Base-by-base conservation (phyloP, 2,329 filamentous ascomycete genomes). In the Epichloe sylvatica region DNA sequence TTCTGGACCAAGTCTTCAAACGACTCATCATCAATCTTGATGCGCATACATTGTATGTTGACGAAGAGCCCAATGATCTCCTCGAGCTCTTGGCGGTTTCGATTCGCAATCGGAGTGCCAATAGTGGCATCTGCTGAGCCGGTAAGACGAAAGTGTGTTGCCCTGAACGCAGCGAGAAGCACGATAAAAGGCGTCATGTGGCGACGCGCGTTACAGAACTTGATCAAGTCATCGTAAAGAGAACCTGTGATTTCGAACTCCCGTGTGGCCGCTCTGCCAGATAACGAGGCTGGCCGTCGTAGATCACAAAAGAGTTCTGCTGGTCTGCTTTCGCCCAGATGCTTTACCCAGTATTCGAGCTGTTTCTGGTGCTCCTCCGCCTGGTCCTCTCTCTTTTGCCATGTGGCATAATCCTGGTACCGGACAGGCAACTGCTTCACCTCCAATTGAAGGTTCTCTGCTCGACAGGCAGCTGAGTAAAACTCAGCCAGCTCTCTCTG, bases 21-120 rank as follows among this genome's bases (percentile, higher is more conserved):
- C 9, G 38, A 21, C 6, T 40, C 17, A 5, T 40, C 49, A 1
- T 42, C 41, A 6, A 62, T 12, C 1, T 21, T 42, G 37, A 60
- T 49, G n/a, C 59, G 51, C 21, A 61, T 57, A 15, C 60, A 61
- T 34, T 62, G 60, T 0, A 54, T 52, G 33, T 60, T 61, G 42
- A 60, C 60, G 15, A 61, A 61, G 52, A 58, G 59, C 1, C 57
- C 60, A 7, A 60, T 54, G 0, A 58, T 52, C 12, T 56, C 45
- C 25, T 60, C 49, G 0, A 61, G 12, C 17, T 61, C 58, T 17
- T 45, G 45, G 2, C 55, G 43, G 15, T 59, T 53, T 0, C 59
- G 54, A 9, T 59, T 60, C 1, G 59, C 55, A 3, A 52, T 59
- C 0, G 54, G 55, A 2, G 46, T 55, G 0, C 60, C 60, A 11